Conservation (phyloP, 352 stramenopile genomes). For the Phytophthora tubulina region DNA sequence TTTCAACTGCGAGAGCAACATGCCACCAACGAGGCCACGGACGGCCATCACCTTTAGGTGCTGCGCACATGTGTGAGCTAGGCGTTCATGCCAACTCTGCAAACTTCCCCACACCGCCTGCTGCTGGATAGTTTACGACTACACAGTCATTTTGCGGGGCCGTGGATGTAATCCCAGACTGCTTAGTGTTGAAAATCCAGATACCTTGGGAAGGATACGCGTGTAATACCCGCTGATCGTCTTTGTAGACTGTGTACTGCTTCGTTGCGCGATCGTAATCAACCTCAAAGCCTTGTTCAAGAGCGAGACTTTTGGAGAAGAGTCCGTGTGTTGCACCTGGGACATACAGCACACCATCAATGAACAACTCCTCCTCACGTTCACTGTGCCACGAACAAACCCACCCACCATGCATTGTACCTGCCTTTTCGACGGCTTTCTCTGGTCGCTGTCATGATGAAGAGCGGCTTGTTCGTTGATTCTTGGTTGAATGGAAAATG, state of each 20-base stretch:
- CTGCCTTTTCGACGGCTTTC: too few species aligned
- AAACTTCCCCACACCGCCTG: neutral
- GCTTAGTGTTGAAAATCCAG: slow-evolving; percentile 1
- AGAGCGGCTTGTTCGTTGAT: too few species aligned
- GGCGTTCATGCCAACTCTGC: neutral
- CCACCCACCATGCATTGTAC: too few species aligned
- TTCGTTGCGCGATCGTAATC: neutral
- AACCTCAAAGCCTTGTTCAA: slow-evolving; percentile 8
- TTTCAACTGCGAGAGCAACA: neutral
- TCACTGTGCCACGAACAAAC: neutral
- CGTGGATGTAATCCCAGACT: neutral
- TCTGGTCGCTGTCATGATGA: too few species aligned
- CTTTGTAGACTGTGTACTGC: neutral
- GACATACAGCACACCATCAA: slow-evolving; percentile 9
- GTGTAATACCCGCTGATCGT: neutral
- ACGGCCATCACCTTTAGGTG: slow-evolving; percentile 16
- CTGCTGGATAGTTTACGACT: slow-evolving; percentile 2
- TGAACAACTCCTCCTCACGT: neutral
- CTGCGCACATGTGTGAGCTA: neutral
- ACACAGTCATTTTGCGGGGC: neutral
- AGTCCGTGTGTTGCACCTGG: slow-evolving; percentile 1
- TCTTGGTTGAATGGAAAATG: too few species aligned
- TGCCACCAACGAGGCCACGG: neutral
- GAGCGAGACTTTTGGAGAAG: slow-evolving; percentile 5
- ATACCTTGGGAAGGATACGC: neutral